A percentile compares a stretch with the other conserved stretches of the same genome.
These are phyloP conservation scores for Gaeumannomyces tritici DNA, from an alignment of 2,329 filamentous ascomycete genomes.

Conservation along the genomic window DNA sequence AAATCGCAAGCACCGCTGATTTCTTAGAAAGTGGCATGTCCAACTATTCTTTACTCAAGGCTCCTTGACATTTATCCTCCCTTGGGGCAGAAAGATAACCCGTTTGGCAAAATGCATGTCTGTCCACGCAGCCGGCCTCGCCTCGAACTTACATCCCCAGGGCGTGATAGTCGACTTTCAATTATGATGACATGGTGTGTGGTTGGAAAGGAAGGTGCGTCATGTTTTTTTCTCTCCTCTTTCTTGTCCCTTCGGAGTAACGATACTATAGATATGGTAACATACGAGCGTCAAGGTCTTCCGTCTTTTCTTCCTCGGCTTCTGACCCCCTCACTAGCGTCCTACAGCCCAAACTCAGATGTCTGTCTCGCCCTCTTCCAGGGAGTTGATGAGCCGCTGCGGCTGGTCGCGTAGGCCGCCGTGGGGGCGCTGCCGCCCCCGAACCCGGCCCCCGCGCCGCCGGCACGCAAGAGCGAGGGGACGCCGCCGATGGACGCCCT, in stretches of 20 bases:
- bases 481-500: slow-evolving; percentile 3
- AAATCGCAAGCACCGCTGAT: background rate
- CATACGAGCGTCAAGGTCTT: background rate
- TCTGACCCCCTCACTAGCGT: background rate
- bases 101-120: background rate
- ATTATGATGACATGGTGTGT: too few relatives aligned
- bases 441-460: background rate
- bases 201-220: too few relatives aligned
- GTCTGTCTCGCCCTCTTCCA: background rate
- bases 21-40: background rate
- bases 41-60: background rate
- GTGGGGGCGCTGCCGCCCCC: background rate
- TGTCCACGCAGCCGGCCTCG: background rate
- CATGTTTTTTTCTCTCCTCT: too few relatives aligned
- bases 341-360: background rate
- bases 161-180: background rate
- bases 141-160: background rate
- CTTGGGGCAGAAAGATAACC: background rate
- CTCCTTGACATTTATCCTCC: background rate
- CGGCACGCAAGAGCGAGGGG: slow-evolving; percentile 1
- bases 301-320: background rate
- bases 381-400: background rate
- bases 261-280: fast-evolving
- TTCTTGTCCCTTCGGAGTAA: background rate
- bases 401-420: background rate